phyloP scores from a whole-genome alignment of 805 yeast genomes.

The Debaryomyces castellii region DNA sequence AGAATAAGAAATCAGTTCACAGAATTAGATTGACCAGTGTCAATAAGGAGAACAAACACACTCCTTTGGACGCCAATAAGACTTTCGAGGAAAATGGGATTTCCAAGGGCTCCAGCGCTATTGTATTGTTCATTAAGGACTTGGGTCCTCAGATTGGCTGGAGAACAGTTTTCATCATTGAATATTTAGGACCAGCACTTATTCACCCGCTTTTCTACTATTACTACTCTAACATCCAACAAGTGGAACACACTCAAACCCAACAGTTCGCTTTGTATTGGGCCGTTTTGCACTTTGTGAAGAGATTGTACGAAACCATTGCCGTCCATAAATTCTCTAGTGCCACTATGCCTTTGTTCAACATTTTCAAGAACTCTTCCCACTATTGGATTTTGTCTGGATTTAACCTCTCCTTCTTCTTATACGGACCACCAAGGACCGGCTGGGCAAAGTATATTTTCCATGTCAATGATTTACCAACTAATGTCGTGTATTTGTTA shows the following conservation, averaged over 20 bases:
- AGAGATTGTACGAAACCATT: conserved; percentile 86
- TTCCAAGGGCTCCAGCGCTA: conserved; percentile 27
- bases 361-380: conserved; percentile 81
- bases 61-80: conserved; percentile 45
- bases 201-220: conserved; percentile 72
- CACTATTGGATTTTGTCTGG: conserved; percentile 97
- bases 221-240: conserved; percentile 27
- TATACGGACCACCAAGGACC: conserved; percentile 32
- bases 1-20: conserved; percentile 35
- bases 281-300: conserved; percentile 72
- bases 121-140: conserved; percentile 70
- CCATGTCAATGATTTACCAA: conserved; percentile 44
- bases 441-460: conserved; percentile 32
- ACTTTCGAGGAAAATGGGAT: conserved; percentile 48
- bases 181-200: conserved; percentile 86
- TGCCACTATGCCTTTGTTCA: conserved; percentile 89
- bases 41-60: conserved; percentile 30
- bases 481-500: conserved; percentile 27
- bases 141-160: conserved; percentile 91
- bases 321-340: conserved; percentile 83
- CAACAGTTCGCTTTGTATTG: conserved; percentile 56
- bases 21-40: conserved; percentile 28
- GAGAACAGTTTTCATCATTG: conserved; percentile 86
- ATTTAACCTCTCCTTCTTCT: conserved; percentile 47
- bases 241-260: conserved; percentile 45